Conservation (phyloP, 345 rosid species). For the Syzygium aqueum region DNA sequence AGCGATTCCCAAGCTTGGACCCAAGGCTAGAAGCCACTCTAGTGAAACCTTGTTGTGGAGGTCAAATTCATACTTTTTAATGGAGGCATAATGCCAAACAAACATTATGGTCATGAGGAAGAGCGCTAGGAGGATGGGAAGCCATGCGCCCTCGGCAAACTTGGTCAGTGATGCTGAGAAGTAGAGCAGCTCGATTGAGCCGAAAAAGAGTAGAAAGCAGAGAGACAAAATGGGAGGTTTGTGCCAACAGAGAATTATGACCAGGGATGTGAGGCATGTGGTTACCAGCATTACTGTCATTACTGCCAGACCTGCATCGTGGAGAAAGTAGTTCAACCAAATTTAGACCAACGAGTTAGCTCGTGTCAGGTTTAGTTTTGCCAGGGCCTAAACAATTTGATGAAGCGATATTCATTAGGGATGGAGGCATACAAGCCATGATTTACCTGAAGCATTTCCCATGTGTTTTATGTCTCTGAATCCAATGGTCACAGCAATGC, state of each 20-base stretch:
- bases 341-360: background rate
- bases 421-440: background rate
- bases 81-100: constrained; percentile 92
- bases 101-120: constrained; percentile 86
- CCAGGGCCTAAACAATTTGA: background rate
- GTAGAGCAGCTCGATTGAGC: constrained; percentile 81
- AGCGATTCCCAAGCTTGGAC: constrained; percentile 85
- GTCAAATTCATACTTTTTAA: constrained; percentile 87
- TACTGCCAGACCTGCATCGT: constrained; percentile 78
- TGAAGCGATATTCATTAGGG: background rate
- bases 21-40: constrained; percentile 95
- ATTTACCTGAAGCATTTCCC: constrained; percentile 91
- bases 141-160: constrained; percentile 98
- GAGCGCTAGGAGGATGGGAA: constrained; percentile 91
- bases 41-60: constrained; percentile 94
- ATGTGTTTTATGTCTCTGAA: constrained; percentile 93
- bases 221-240: constrained; percentile 76
- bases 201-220: constrained; percentile 71
- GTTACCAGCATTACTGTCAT: constrained; percentile 99
- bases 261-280: constrained; percentile 86
- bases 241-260: constrained; percentile 89
- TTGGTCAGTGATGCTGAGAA: constrained; percentile 97
- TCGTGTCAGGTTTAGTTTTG: background rate
- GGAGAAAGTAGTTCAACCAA: background rate
- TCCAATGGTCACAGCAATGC: constrained; percentile 95